A percentile compares a stretch with the other conserved stretches of the same genome.
These are phyloP conservation scores for Gracilaria domingensis DNA, from an alignment of 23 red algal species.

Conservation along the genomic window DNA sequence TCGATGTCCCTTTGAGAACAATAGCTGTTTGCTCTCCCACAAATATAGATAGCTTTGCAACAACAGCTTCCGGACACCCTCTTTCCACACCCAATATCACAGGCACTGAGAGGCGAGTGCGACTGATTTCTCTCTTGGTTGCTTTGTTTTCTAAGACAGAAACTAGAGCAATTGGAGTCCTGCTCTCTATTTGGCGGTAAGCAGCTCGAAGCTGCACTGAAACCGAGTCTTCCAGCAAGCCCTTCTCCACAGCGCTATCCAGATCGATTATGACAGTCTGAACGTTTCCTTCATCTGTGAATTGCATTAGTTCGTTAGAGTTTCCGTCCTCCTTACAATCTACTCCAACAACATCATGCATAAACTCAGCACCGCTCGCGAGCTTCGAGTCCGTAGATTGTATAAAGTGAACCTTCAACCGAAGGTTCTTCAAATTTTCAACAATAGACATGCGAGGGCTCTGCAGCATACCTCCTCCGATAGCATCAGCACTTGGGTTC, in stretches of 20 bases:
- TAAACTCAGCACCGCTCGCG: background rate
- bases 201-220: background rate
- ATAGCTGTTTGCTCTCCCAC: conserved; percentile 7
- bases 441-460: background rate
- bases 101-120: background rate
- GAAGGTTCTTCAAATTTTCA: background rate
- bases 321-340: background rate
- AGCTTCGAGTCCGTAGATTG: background rate
- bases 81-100: background rate
- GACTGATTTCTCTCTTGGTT: background rate
- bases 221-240: background rate
- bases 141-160: background rate
- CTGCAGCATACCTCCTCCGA: background rate
- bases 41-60: background rate
- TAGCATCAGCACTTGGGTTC: background rate
- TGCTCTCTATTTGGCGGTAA: background rate
- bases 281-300: background rate
- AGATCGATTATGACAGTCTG: background rate
- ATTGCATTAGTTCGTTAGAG: conserved; percentile 6
- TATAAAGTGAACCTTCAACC: conserved; percentile 4
- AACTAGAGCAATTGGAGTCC: background rate
- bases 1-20: background rate
- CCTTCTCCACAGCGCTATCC: background rate
- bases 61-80: background rate
- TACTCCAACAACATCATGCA: conserved; percentile 2